phyloP scores from a whole-genome alignment of 805 yeast genomes.

The Zygosaccharomyces lentus region DNA sequence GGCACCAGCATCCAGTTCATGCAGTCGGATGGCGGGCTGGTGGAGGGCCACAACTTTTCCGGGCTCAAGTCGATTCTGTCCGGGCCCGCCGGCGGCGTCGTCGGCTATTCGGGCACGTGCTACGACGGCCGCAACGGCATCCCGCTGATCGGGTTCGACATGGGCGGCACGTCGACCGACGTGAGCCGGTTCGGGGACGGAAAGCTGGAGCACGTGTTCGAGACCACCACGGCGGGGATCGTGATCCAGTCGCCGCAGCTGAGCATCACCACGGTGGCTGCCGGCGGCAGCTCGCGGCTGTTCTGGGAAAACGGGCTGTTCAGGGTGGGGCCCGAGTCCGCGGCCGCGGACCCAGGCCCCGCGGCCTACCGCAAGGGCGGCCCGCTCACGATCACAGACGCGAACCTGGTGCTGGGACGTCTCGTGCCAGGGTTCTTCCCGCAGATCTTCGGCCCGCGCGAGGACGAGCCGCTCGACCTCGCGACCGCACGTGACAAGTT shows the following conservation, averaged over 20 bases:
- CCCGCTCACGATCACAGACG: conserved; percentile 81
- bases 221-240: conserved; percentile 78
- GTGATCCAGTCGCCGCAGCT: conserved; percentile 81
- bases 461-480: conserved; percentile 62
- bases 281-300: conserved; percentile 76
- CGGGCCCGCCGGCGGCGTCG: conserved; percentile 98
- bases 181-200: conserved; percentile 71
- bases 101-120: conserved; percentile 85
- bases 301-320: conserved; percentile 68
- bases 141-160: conserved; percentile 78
- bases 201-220: conserved; percentile 71
- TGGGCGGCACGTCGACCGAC: conserved; percentile 92
- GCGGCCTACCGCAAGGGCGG: conserved; percentile 84
- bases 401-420: conserved; percentile 69
- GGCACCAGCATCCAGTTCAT: conserved; percentile 65
- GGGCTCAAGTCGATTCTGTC: conserved; percentile 86
- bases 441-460: conserved; percentile 76
- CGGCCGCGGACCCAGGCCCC: conserved; percentile 87
- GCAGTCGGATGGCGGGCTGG: conserved; percentile 96
- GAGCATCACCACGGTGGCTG: conserved; percentile 78
- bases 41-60: conserved; percentile 76
- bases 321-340: conserved; percentile 83
- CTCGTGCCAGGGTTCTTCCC: conserved; percentile 74
- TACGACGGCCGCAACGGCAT: conserved; percentile 48
- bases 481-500: conserved; percentile 51